Evolutionary conservation across 441 rosid species (phyloP).

Genomic region (Adansonia grandidieri): DNA sequence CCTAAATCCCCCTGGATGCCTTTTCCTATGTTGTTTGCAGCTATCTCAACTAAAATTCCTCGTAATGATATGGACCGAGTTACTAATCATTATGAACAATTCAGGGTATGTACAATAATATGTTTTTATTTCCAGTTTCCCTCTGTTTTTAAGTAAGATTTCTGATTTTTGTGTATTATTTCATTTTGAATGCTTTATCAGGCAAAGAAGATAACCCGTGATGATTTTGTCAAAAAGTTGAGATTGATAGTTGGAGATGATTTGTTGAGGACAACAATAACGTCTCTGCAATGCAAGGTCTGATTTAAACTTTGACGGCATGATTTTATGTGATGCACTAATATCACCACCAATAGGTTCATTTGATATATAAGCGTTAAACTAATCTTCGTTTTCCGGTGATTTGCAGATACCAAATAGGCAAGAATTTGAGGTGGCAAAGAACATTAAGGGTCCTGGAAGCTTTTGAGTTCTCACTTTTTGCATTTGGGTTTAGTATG

Average conservation of each 20-base stretch:
- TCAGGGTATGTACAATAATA: conserved; percentile 57
- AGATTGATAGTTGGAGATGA: conserved; percentile 75
- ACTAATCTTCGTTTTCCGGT: not conserved
- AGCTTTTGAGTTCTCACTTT: conserved; percentile 19
- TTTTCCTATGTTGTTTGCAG: conserved; percentile 78
- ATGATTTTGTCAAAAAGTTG: conserved; percentile 71
- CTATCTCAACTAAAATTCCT: conserved; percentile 67
- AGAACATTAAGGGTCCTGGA: conserved; percentile 27
- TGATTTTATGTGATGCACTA: not conserved
- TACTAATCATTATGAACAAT: conserved; percentile 50
- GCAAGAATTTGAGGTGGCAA: conserved; percentile 20
- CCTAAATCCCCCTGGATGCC: conserved; percentile 99
- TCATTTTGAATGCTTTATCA: conserved; percentile 30
- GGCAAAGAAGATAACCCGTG: conserved; percentile 68
- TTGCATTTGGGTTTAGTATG: too few species aligned
- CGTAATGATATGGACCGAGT: conserved; percentile 59
- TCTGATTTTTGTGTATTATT: not conserved
- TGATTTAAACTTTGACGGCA: not conserved
- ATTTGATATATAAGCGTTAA: not conserved
- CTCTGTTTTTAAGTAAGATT: not conserved
- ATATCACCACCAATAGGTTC: not conserved
- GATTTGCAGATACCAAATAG: conserved; percentile 34
- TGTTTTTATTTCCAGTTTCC: not conserved
- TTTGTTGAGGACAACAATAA: conserved; percentile 75
- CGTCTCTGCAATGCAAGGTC: conserved; percentile 80